These are phyloP conservation scores for Papilionanthe hybrid DNA, from an alignment of 116 monocot species.

Conservation along the genomic window DNA sequence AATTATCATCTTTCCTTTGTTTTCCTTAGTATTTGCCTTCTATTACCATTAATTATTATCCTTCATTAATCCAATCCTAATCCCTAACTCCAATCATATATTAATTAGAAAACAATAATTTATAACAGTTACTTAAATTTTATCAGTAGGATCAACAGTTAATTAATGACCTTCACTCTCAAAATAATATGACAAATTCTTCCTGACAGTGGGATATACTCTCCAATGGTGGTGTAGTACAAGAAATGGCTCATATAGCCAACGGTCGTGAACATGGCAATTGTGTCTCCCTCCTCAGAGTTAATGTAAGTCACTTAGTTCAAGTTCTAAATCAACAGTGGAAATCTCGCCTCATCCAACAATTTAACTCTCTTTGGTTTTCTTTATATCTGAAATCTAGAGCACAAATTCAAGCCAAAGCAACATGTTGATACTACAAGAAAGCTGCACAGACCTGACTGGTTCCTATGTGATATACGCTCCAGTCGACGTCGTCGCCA, in stretches of 20 bases:
- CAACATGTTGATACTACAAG: conserved; percentile 93
- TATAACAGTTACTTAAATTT: too few species aligned
- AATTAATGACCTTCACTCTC: not conserved
- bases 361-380: not conserved
- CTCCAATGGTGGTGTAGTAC: conserved; percentile 70
- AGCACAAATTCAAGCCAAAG: conserved; percentile 60
- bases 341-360: not conserved
- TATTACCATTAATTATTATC: too few species aligned
- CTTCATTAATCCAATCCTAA: too few species aligned
- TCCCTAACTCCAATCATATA: not conserved
- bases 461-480: conserved; percentile 87
- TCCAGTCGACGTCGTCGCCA: conserved; percentile 73
- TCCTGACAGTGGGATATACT: conserved; percentile 86
- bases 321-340: not conserved
- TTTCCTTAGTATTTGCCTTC: too few species aligned
- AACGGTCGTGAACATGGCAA: conserved; percentile 88
- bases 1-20: too few species aligned
- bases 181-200: not conserved
- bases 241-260: conserved; percentile 83
- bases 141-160: not conserved
- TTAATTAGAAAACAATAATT: not conserved
- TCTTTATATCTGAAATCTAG: conserved; percentile 13
- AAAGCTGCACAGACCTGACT: conserved; percentile 75
- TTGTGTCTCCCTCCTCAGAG: conserved; percentile 70
- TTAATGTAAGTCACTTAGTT: conserved; percentile 49